These are phyloP conservation scores for Globisporangium paroecandrum DNA, from an alignment of 352 stramenopile species.

Conservation along the genomic window DNA sequence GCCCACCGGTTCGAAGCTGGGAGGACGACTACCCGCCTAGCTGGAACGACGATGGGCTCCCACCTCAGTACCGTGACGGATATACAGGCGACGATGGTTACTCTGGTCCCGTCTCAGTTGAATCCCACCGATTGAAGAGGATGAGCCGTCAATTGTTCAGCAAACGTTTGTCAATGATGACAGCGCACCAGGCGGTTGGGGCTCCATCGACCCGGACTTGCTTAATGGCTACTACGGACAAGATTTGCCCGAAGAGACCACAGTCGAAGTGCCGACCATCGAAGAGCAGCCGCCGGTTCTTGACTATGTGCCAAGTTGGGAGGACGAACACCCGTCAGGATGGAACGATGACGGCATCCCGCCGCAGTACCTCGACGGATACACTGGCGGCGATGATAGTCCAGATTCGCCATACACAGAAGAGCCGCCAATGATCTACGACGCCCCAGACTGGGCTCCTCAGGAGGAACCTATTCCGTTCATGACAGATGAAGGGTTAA, in stretches of 20 bases:
- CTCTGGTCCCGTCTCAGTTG: not conserved
- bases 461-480: not conserved
- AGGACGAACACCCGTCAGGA: not conserved
- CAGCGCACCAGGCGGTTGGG: too few species aligned
- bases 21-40: not conserved
- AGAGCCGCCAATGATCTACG: not conserved
- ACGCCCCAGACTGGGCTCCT: not conserved
- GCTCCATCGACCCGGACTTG: too few species aligned
- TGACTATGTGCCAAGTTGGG: not conserved
- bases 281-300: not conserved
- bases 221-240: too few species aligned
- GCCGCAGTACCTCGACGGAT: not conserved
- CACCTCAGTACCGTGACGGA: not conserved
- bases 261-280: too few species aligned
- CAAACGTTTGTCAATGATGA: too few species aligned
- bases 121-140: too few species aligned
- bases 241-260: too few species aligned
- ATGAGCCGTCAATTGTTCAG: too few species aligned
- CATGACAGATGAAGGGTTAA: not conserved
- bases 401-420: not conserved
- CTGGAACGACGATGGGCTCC: not conserved
- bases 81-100: not conserved
- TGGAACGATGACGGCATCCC: not conserved
- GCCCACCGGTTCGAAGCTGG: not conserved
- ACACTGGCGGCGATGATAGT: not conserved